A percentile compares a stretch with the other conserved stretches of the same genome.
These are phyloP conservation scores for Lophiostoma macrostomum DNA, from an alignment of 495 filamentous ascomycete genomes.

Conservation along the genomic window DNA sequence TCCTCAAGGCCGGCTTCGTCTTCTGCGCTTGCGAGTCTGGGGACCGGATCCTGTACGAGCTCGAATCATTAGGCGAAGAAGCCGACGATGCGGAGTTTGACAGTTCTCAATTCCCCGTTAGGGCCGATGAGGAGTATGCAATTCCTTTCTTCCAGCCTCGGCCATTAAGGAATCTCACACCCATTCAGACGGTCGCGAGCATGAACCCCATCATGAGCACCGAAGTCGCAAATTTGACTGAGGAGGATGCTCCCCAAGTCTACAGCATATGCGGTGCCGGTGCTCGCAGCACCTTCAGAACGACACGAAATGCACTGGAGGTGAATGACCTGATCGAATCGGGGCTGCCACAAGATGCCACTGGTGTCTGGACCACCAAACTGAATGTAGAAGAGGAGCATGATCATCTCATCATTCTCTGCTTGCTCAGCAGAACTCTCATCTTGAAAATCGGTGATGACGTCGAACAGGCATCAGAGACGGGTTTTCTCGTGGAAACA, in stretches of 20 bases:
- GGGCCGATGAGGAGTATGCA: slow-evolving; percentile 62
- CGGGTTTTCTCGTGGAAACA: slow-evolving; percentile 81
- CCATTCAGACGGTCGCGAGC: slow-evolving; percentile 81
- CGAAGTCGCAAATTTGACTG: slow-evolving; percentile 80
- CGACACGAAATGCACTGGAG: slow-evolving; percentile 85
- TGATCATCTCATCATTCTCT: slow-evolving; percentile 73
- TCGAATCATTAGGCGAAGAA: slow-evolving; percentile 96
- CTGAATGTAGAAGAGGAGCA: slow-evolving; percentile 76
- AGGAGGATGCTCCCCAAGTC: slow-evolving; percentile 94
- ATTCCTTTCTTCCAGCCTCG: slow-evolving; percentile 84
- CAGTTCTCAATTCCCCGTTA: slow-evolving; percentile 77
- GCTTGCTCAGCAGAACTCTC: slow-evolving; percentile 68
- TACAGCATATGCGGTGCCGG: slow-evolving; percentile 87
- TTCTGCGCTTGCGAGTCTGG: slow-evolving; percentile 91
- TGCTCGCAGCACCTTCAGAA: slow-evolving; percentile 83
- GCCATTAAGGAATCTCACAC: slow-evolving; percentile 71
- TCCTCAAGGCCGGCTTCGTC: slow-evolving; percentile 92
- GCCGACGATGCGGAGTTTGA: slow-evolving; percentile 64
- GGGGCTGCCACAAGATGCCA: slow-evolving; percentile 78
- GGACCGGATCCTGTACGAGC: slow-evolving; percentile 93
- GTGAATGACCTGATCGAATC: slow-evolving; percentile 93
- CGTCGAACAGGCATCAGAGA: slow-evolving; percentile 91
- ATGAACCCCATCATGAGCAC: slow-evolving; percentile 90
- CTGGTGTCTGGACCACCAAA: slow-evolving; percentile 93
- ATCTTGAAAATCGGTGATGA: slow-evolving; percentile 94